These are phyloP conservation scores for Pistacia vera DNA, from an alignment of 345 rosid genomes.

Conservation along the genomic window DNA sequence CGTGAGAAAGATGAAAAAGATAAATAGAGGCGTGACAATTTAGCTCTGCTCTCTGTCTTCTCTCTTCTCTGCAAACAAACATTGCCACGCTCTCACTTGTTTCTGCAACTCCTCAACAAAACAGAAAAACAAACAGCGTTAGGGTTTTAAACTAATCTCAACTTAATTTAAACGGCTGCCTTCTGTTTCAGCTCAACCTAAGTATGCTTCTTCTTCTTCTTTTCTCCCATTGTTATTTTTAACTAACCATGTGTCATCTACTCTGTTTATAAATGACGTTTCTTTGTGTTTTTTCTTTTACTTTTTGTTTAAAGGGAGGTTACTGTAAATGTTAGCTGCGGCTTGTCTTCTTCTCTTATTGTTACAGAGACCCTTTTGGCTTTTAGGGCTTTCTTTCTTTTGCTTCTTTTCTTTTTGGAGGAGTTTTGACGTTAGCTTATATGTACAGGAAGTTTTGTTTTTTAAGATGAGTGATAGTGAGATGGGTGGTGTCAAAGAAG, in stretches of 20 bases:
- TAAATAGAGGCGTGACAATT: neutral
- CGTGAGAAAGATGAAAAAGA: neutral
- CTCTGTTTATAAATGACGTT: no score
- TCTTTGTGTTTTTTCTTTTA: no score
- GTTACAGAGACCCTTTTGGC: neutral
- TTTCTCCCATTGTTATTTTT: no score
- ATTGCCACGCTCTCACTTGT: neutral
- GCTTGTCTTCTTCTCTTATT: neutral
- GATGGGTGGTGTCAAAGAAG: constrained; percentile 24
- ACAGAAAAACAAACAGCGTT: neutral
- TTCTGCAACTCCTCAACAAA: no score
- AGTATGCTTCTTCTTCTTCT: neutral
- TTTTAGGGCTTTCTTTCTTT: neutral
- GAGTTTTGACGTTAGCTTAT: neutral
- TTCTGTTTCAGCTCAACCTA: no score
- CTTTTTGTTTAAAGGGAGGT: no score
- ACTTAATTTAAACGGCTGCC: neutral
- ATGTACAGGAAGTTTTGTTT: constrained; percentile 8
- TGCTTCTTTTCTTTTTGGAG: neutral
- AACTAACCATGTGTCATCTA: no score
- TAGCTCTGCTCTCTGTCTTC: neutral
- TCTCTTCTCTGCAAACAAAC: neutral
- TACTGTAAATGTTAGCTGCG: neutral
- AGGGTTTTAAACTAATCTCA: neutral
- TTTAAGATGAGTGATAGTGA: constrained; percentile 12